Base-by-base conservation (phyloP, 2,329 filamentous ascomycete genomes). In the Scolecobasidium constrictum region DNA sequence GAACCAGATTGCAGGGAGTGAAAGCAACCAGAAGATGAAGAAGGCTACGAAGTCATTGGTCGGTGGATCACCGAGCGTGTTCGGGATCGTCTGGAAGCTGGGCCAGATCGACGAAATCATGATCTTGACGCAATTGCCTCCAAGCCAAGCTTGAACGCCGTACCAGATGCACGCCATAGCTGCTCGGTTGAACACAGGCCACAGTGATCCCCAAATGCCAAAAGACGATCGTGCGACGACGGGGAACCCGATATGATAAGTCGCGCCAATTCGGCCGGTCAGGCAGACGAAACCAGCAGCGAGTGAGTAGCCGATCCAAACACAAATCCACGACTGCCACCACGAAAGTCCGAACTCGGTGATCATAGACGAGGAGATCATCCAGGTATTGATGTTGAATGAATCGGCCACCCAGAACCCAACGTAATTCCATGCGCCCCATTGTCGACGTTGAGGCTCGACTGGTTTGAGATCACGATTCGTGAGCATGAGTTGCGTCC, bases 91-190 rank as follows among this genome's bases (percentile, higher is more conserved):
- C 4, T 71, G 58, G 57, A 71, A 75, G 20, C 70, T 72, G 47
- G 68, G 75, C 86, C 86, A 94, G 56, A 94, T 90, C 3, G 84
- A 68, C 37, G 81, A 73, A 48, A 94, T 90, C 86, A 94, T 94
- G 46, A 94, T 66, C 48, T 86, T 86, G 4, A 94, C 80, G 52
- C 87, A 94, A 46, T 82, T 61, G 52, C 73, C 73, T 52, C 87
- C 87, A 49, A 94, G 93, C 67, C 86, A 94, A 4, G 76, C 65
- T 58, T 92, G 85, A 19, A 93, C 85, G 39, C 84, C 85, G 49
- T 88, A 90, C 86, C 86, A 93, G 48, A 93, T 77, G 51, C 84
- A 87, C 2, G 84, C 81, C 73, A 93, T 88, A 5, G 78, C 85
- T n/a, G 85, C 83, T 34, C 87, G 77, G 56, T 94, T 94, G 51